A percentile compares a stretch with the other conserved stretches of the same genome.
These are phyloP conservation scores for Fusarium siculi DNA, from an alignment of 2,329 filamentous ascomycete species.

Conservation along the genomic window DNA sequence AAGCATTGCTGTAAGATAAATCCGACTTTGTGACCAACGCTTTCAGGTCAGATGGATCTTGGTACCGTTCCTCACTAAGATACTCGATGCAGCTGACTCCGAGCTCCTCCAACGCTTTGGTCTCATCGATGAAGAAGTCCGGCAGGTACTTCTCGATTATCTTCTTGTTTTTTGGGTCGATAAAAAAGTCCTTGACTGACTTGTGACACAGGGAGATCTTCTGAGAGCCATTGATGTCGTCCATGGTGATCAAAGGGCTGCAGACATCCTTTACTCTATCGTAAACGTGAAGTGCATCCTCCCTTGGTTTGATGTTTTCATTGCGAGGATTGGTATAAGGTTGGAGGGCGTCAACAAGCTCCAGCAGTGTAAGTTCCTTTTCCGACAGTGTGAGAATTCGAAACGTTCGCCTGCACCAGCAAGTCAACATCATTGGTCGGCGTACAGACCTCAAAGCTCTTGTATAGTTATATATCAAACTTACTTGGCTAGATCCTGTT, in stretches of 20 bases:
- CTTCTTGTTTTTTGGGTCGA: not conserved
- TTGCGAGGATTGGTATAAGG: not conserved
- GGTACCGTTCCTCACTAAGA: not conserved
- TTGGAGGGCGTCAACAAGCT: not conserved
- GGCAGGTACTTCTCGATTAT: not conserved
- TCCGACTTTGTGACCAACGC: not conserved
- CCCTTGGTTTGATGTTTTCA: not conserved
- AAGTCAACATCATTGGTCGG: fast-evolving
- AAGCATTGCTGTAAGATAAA: not conserved
- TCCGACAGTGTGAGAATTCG: not conserved
- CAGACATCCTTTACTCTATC: not conserved
- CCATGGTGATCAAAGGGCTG: not conserved
- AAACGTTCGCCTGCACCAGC: not conserved
- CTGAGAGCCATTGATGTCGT: not conserved
- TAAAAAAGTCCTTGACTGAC: not conserved
- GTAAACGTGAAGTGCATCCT: not conserved
- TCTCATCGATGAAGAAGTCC: not conserved
- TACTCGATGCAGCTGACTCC: not conserved
- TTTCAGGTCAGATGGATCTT: not conserved
- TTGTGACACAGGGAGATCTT: not conserved
- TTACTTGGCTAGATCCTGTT: not conserved
- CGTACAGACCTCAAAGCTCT: fast-evolving
- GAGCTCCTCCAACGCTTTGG: not conserved
- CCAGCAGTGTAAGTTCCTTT: not conserved
- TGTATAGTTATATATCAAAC: fast-evolving